Conservation (phyloP, 1,284 basidiomycete species). For the Baeospora myosura region DNA sequence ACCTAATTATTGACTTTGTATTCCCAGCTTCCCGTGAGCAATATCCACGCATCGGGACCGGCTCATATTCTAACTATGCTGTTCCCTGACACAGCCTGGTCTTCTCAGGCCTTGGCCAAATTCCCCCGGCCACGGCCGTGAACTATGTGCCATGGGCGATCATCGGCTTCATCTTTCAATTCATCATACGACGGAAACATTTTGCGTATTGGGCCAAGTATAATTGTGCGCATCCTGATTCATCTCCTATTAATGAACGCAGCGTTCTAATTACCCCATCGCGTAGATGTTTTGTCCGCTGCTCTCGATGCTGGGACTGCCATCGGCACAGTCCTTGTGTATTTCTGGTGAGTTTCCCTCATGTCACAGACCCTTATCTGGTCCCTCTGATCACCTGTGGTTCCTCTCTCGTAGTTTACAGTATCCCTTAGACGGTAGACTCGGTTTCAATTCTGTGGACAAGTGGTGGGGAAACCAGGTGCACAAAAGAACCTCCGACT, state of each 20-base stretch:
- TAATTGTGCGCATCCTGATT: slow-evolving; percentile 22
- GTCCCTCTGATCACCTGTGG: slow-evolving; percentile 57
- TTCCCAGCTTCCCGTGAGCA: slow-evolving; percentile 31
- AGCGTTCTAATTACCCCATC: background rate
- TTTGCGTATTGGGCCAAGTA: slow-evolving; percentile 70
- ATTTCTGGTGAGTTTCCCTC: slow-evolving; percentile 13
- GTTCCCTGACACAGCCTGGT: slow-evolving; percentile 26
- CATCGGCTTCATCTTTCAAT: slow-evolving; percentile 63
- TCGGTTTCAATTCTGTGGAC: slow-evolving; percentile 47
- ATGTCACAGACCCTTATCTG: slow-evolving; percentile 51
- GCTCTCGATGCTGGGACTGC: slow-evolving; percentile 11
- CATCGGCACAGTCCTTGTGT: slow-evolving; percentile 11
- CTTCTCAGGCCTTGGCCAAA: slow-evolving; percentile 45
- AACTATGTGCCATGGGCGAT: slow-evolving; percentile 55
- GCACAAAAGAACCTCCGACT: slow-evolving; percentile 37
- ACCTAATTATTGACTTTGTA: slow-evolving; percentile 8
- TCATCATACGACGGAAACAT: slow-evolving; percentile 46
- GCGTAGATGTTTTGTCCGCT: slow-evolving; percentile 8
- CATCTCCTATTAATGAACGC: background rate
- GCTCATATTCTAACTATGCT: background rate
- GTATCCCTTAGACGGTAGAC: slow-evolving; percentile 55
- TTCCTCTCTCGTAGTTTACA: slow-evolving; percentile 68
- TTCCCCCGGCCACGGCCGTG: slow-evolving; percentile 50
- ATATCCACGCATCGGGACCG: too few species aligned
- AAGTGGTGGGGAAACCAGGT: slow-evolving; percentile 71